Conservation (phyloP, 805 yeast species). For the Candida germanica region DNA sequence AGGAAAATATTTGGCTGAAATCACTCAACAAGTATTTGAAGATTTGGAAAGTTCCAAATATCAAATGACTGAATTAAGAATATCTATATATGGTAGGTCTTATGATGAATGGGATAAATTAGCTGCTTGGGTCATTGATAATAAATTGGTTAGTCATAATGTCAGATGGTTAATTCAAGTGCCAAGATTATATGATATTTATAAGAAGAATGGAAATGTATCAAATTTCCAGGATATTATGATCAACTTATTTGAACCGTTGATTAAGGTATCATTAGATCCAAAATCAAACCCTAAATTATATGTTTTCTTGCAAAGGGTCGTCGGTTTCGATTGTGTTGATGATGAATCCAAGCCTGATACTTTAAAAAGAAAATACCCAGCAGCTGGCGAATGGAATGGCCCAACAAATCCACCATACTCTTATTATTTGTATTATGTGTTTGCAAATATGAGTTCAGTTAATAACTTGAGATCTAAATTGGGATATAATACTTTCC, state of each 20-base stretch:
- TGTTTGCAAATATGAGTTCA: conserved; percentile 82
- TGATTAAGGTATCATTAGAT: conserved; percentile 83
- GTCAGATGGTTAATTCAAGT: conserved; percentile 97
- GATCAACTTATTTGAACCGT: conserved; percentile 76
- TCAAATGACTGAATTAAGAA: conserved; percentile 96
- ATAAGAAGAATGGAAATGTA: conserved; percentile 73
- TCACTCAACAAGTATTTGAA: conserved; percentile 88
- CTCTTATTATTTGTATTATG: conserved; percentile 87
- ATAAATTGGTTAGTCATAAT: conserved; percentile 85
- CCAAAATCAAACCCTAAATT: conserved; percentile 90
- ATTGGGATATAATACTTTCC: conserved; percentile 82
- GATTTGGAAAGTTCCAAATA: conserved; percentile 94
- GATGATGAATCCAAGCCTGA: conserved; percentile 97
- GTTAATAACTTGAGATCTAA: conserved; percentile 78
- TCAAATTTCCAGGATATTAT: conserved; percentile 71
- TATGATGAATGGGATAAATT: conserved; percentile 91
- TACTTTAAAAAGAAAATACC: conserved; percentile 76
- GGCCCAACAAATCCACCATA: conserved; percentile 88
- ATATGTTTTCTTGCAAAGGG: conserved; percentile 84
- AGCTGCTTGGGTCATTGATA: conserved; percentile 93
- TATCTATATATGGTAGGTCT: conserved; percentile 89
- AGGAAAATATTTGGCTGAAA: conserved; percentile 88
- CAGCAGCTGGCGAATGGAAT: conserved; percentile 84
- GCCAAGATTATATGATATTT: conserved; percentile 89
- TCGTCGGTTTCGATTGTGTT: conserved; percentile 96